phyloP scores from a whole-genome alignment of 2,329 filamentous ascomycete species.

The Ophiognomonia clavigignenti-juglandacearum region DNA sequence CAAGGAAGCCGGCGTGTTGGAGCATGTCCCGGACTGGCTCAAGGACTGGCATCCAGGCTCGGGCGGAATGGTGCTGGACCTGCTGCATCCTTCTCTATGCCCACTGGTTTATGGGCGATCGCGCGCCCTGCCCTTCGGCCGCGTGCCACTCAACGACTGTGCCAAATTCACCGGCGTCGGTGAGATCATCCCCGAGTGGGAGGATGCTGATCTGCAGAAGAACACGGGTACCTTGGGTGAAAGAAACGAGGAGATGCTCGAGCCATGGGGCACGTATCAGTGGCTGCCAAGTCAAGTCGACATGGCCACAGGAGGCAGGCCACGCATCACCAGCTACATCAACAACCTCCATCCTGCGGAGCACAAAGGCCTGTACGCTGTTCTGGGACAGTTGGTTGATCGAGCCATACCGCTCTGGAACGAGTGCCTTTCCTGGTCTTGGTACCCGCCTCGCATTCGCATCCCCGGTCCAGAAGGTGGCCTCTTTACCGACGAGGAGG shows the following conservation, averaged over 20 bases:
- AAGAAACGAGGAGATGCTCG: slow-evolving; percentile 25
- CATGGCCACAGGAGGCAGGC: slow-evolving; percentile 29
- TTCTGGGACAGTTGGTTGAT: slow-evolving; percentile 31
- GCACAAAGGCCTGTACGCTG: slow-evolving; percentile 29
- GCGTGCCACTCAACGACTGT: slow-evolving; percentile 27
- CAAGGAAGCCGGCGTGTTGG: slow-evolving; percentile 39
- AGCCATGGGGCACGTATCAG: no score
- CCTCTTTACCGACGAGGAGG: no score
- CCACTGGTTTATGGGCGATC: slow-evolving; percentile 51
- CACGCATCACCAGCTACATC: slow-evolving; percentile 44
- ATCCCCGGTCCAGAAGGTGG: no score
- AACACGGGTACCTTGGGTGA: slow-evolving; percentile 24
- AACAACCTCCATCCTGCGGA: slow-evolving; percentile 49
- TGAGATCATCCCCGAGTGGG: neutral
- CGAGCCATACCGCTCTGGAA: slow-evolving; percentile 38
- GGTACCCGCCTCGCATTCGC: neutral
- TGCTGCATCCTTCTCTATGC: slow-evolving; percentile 61
- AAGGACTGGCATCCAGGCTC: slow-evolving; percentile 61
- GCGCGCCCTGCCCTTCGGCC: slow-evolving; percentile 32
- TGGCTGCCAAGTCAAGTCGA: slow-evolving; percentile 47
- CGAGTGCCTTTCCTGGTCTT: slow-evolving; percentile 17
- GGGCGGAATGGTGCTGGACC: slow-evolving; percentile 51
- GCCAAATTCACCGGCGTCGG: no score
- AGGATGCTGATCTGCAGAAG: slow-evolving; percentile 16
- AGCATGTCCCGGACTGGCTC: slow-evolving; percentile 41